Evolutionary conservation across 176 grass and related monocot genomes (phyloP), one percentile per base, ranked within the genome.

Genomic region (Zoysia pacifica): DNA sequence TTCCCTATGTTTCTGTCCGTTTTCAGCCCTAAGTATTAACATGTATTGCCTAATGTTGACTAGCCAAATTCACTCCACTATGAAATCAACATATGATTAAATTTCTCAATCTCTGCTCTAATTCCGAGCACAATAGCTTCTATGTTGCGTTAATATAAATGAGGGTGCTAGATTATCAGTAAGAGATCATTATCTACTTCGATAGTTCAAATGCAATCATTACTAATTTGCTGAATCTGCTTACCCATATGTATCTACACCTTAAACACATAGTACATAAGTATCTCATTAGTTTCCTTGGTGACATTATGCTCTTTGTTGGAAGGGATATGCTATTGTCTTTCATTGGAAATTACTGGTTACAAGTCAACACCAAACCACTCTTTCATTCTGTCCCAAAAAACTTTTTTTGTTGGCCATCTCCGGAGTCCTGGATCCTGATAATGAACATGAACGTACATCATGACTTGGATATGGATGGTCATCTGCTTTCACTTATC

Each of bases 341-440:
- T 50, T 43, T 20, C 35, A 60, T 70, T 51, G 8, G 73, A 79
- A 76, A 16, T 79, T 35, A 48, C 4, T 1, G 10, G 15, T 4
- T 10, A 50, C 28, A 11, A n/a, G 48, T 53, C 59, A 56, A 41
- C 58, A 46, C 65, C 6, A 74, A 74, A 49, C 11, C 16, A 74
- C 65, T 72, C 28, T 40, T 73, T 74, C 4, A 59, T 67, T 20
- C 77, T 15, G 10, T 46, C 15, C n/a, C 5, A 11, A 79, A 42
- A 79, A 35, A 64, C 65, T 39, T 80, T 60, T 35, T 67, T 5
- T 75, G 13, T n/a, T 54, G 13, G n/a, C 18, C 69, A 42, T 80
- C 12, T 74, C 50, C 18, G 2, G 44, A 11, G 7, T 62, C 16
- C 1, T 15, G 15, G 7, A 15, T 68, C 1, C 5, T 43, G 41